phyloP scores from a whole-genome alignment of 1,139 yeast genomes.

The Ogataea hybrid region DNA sequence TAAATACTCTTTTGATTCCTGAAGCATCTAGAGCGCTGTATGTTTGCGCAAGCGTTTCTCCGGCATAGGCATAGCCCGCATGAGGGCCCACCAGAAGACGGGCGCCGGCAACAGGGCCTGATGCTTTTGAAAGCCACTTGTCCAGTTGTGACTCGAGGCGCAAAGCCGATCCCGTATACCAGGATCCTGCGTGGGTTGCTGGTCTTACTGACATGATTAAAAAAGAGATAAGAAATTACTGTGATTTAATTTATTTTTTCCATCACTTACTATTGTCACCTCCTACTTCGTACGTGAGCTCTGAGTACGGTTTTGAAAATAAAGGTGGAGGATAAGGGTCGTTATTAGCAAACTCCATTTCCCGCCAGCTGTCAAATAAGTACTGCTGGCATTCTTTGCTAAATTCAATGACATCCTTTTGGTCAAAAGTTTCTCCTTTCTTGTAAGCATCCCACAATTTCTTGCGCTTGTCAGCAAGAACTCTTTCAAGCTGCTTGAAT shows the following conservation, averaged over 20 bases:
- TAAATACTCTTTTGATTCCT: slow-evolving; percentile 59
- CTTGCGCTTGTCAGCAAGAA: slow-evolving; percentile 32
- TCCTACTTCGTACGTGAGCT: slow-evolving; percentile 9
- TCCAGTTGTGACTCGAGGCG: slow-evolving; percentile 50
- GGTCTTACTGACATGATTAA: slow-evolving; percentile 18
- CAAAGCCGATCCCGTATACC: slow-evolving; percentile 62
- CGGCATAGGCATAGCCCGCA: slow-evolving; percentile 90
- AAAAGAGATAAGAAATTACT: background rate
- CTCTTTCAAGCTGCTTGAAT: slow-evolving; percentile 35
- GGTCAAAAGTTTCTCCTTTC: slow-evolving; percentile 26
- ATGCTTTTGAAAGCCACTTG: slow-evolving; percentile 37
- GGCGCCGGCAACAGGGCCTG: slow-evolving; percentile 48
- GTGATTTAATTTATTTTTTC: background rate
- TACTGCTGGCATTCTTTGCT: slow-evolving; percentile 28
- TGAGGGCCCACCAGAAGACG: slow-evolving; percentile 67
- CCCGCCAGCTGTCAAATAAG: slow-evolving; percentile 26
- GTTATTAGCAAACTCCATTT: slow-evolving; percentile 31
- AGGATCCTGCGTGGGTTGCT: slow-evolving; percentile 87
- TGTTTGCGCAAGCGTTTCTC: slow-evolving; percentile 73
- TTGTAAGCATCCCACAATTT: slow-evolving; percentile 18
- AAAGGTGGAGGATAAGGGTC: slow-evolving; percentile 29
- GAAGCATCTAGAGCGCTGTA: slow-evolving; percentile 68
- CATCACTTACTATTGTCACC: background rate
- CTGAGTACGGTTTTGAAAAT: slow-evolving; percentile 26
- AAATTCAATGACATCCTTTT: slow-evolving; percentile 23